Evolutionary conservation across 2,329 filamentous ascomycete species (phyloP), one percentile per base, ranked within the genome.

Genomic region (Amauroascus verrucosus): DNA sequence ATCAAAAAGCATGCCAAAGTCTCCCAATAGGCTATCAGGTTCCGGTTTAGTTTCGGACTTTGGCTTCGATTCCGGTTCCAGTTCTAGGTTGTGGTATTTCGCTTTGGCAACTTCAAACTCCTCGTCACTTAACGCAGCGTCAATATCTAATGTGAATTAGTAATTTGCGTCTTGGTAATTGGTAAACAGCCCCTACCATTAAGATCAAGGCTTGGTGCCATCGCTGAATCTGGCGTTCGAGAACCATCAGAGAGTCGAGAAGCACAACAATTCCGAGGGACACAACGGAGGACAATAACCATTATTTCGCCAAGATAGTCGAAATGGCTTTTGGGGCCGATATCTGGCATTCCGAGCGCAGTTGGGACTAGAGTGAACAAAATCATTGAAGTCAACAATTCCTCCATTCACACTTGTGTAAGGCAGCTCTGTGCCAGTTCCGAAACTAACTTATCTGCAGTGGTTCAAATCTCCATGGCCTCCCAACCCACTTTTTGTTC

Each of bases 381-480:
- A 18, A 38, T 14, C 35, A 3, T 6, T 6, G n/a, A 2, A 16
- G 35, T 38, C 35, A 38, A 18, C 18, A 38, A 5, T 18, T 16
- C 4, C n/a, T 16, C 4, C 9, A 16, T 38, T 38, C 18, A 5
- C 5, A 16, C 6, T 41, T 11, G n/a, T 53, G 3, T 24, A 16
- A 51, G n/a, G 16, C 9, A 45, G 6, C 22, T 16, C 46, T 13
- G 8, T 35, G 13, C 13, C 1, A 26, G 26, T 28, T 46, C 26
- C 2, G 30, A 33, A 38, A 60, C 67, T 58, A 61, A 78, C 76
- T 69, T 54, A 71, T 70, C 44, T 75, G 71, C 22, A 78, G 66
- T 40, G 71, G 69, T 41, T 74, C 71, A 58, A 80, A 81, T 3
- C 68, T 70, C 78, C 77, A 80, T 37, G 75, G 72, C 9, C 74